Conservation (phyloP, 139 green algal genomes). For the Trebouxia sp. region DNA sequence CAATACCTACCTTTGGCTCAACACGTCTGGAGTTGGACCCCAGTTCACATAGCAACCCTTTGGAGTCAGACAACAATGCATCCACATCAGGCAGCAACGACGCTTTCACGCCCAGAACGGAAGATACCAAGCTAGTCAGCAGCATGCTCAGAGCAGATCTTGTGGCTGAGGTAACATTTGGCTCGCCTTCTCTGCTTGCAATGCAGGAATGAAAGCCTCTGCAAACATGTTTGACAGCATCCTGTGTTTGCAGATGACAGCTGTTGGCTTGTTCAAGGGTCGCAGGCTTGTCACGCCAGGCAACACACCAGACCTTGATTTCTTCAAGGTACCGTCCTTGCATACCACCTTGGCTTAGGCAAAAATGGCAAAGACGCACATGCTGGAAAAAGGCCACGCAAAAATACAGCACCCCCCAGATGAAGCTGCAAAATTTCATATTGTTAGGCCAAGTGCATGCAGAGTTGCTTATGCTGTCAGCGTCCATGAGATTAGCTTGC, state of each 20-base stretch:
- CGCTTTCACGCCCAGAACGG: not conserved
- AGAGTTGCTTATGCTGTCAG: too few species aligned
- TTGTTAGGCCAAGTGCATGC: not conserved
- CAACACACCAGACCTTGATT: slow-evolving; percentile 10
- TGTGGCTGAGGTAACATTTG: not conserved
- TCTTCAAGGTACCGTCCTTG: not conserved
- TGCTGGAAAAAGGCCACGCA: too few species aligned
- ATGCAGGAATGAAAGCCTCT: not conserved
- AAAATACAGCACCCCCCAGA: too few species aligned
- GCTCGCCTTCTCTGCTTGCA: too few species aligned
- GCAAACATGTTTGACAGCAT: not conserved
- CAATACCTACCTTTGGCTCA: not conserved
- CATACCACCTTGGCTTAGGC: not conserved
- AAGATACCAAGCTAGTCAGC: not conserved
- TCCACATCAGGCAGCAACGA: slow-evolving; percentile 9
- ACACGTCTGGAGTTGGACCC: not conserved
- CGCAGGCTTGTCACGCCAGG: not conserved
- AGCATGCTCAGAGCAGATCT: slow-evolving; percentile 16
- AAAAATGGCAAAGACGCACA: not conserved
- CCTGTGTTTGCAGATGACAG: not conserved
- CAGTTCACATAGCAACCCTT: not conserved
- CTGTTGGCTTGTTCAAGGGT: slow-evolving; percentile 8
- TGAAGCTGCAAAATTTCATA: too few species aligned
- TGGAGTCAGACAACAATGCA: not conserved
- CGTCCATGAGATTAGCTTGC: not conserved